Base-by-base conservation (phyloP, 352 stramenopile species). In the Thraustochytrium sp. region DNA sequence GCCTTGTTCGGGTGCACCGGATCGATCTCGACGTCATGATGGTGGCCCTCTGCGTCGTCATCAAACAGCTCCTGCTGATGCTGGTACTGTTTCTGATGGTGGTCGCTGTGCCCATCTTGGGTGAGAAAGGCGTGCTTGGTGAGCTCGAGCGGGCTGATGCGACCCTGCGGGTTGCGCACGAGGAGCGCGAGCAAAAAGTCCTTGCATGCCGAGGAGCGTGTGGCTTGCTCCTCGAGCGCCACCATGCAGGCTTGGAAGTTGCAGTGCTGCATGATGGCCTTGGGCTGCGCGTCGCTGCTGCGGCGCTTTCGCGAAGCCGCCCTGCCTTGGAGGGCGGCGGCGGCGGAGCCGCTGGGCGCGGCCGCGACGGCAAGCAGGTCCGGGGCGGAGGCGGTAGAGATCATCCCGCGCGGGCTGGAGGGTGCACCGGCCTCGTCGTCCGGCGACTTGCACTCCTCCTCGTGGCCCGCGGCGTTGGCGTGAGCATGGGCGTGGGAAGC, bases 101-200 rank as follows among this genome's bases (percentile, higher is more conserved):
- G 5, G 5, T 21, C 54, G 26, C 36, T 5, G 5, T 38, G 54
- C 54, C 5, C 54, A 63, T 21, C 54, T 5, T 13, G 54, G 5
- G 26, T 21, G 62, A 61, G 63, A 51, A 65, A 80, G n/a, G 68
- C 44, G 34, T 80, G 68, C 34, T 68, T 29, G 36, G 18, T n/a
- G n/a, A 80, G 34, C 31, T 76, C 46, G 5, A 13, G 26, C 16
- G 44, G 4, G 11, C 9, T 44, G 29, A 51, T 9, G n/a, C 68
- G 68, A 42, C 8, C 23, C 18, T 18, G 9, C 8, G 68, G 68
- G 34, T 40, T 53, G n/a, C 34, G 18, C 44, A 26, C 26, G 11
- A 80, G 42, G 37, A 80, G 21, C 46, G 44, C 31, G 18, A 80
- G 68, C 42, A 80, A 21, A 16, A 80, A 72, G 48, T 80, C 53